Conservation (phyloP, 2,329 filamentous ascomycete genomes). For the Nemania abortiva region DNA sequence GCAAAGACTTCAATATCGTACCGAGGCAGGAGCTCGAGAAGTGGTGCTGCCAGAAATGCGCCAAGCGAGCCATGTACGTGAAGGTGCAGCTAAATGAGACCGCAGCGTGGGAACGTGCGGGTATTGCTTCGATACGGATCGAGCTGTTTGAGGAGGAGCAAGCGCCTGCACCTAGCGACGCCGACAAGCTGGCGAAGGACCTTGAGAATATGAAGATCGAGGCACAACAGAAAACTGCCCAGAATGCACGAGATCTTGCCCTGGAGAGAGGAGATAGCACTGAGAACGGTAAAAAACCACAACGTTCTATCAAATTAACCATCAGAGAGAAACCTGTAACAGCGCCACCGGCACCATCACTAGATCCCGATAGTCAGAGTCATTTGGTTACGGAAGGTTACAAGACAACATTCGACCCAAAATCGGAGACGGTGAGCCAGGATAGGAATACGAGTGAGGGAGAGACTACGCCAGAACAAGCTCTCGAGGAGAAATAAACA, state of each 20-base stretch:
- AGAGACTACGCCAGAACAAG: slow-evolving; percentile 5
- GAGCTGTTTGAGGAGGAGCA: slow-evolving; percentile 72
- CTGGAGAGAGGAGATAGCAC: slow-evolving; percentile 49
- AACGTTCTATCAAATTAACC: slow-evolving; percentile 59
- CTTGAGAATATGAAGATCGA: slow-evolving; percentile 37
- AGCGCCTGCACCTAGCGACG: slow-evolving; percentile 55
- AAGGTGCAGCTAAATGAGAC: slow-evolving; percentile 89
- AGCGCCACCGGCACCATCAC: slow-evolving; percentile 55
- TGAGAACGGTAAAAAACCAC: slow-evolving; percentile 49
- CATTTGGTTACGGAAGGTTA: slow-evolving; percentile 66
- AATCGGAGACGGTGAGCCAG: slow-evolving; percentile 41
- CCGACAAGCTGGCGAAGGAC: slow-evolving; percentile 36
- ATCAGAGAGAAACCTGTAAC: slow-evolving; percentile 65
- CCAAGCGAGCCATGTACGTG: slow-evolving; percentile 82
- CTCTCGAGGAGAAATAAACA: not conserved
- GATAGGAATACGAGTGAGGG: slow-evolving; percentile 27
- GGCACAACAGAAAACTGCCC: slow-evolving; percentile 42
- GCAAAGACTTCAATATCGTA: slow-evolving; percentile 74
- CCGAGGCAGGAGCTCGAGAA: slow-evolving; percentile 79
- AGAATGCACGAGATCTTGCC: slow-evolving; percentile 48
- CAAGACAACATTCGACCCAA: slow-evolving; percentile 55
- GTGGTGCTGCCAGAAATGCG: slow-evolving; percentile 88
- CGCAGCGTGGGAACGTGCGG: slow-evolving; percentile 84
- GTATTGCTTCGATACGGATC: slow-evolving; percentile 67
- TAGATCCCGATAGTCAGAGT: slow-evolving; percentile 53